phyloP scores from a whole-genome alignment of 1,284 basidiomycete species.

The Stereum hirsutum region DNA sequence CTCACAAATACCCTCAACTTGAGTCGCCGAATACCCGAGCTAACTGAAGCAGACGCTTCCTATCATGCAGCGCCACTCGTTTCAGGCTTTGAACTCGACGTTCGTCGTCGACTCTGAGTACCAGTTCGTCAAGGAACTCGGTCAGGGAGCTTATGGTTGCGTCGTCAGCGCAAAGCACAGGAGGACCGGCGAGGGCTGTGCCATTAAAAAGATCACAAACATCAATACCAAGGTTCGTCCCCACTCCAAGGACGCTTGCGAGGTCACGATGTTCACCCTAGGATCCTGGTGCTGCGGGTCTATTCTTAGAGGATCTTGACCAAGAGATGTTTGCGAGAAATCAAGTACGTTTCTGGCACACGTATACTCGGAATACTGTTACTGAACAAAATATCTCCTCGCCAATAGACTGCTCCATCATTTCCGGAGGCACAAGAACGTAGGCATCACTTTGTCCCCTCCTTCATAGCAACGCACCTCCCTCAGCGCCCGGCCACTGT shows the following conservation, averaged over 20 bases:
- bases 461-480: no score
- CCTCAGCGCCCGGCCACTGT: no score
- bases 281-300: slow-evolving; percentile 1
- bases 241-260: no score
- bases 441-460: slow-evolving; percentile 21
- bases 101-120: slow-evolving; percentile 90
- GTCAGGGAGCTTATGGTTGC: slow-evolving; percentile 90
- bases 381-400: neutral
- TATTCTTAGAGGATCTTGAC: slow-evolving; percentile 77
- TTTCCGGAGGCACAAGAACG: slow-evolving; percentile 96
- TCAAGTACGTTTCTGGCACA: slow-evolving; percentile 49
- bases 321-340: slow-evolving; percentile 89
- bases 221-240: slow-evolving; percentile 82
- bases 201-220: slow-evolving; percentile 97
- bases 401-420: slow-evolving; percentile 75
- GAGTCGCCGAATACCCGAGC: no score
- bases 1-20: slow-evolving; percentile 26
- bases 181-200: slow-evolving; percentile 81
- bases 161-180: slow-evolving; percentile 84
- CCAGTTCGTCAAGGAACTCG: slow-evolving; percentile 90
- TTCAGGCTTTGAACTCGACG: slow-evolving; percentile 73
- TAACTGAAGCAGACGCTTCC: neutral
- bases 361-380: slow-evolving; percentile 4
- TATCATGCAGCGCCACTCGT: slow-evolving; percentile 56
- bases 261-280: neutral